Conservation (phyloP, 192 early-diverging fungal genomes). For the Umbelopsis vinacea region DNA sequence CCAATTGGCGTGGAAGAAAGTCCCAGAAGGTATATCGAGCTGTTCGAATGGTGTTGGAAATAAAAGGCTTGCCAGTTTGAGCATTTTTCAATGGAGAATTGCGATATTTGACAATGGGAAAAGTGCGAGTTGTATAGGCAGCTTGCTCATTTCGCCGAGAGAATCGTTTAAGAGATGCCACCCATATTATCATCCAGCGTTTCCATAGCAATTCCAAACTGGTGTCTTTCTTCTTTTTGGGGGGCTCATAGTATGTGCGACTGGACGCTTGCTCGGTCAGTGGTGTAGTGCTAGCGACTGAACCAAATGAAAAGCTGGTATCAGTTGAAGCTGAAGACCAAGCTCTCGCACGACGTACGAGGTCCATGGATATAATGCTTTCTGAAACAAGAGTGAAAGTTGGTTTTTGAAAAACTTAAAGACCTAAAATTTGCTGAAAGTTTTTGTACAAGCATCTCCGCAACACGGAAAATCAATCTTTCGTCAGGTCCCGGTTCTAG, state of each 20-base stretch:
- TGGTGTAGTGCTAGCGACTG: conserved; percentile 6
- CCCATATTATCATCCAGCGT: not conserved
- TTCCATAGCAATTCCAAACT: conserved; percentile 2
- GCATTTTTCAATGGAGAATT: conserved; percentile 39
- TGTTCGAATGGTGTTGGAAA: conserved; percentile 64
- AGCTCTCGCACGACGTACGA: conserved; percentile 18
- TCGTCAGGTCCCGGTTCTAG: not conserved
- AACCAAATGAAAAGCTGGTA: conserved; percentile 9
- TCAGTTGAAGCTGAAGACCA: conserved; percentile 13
- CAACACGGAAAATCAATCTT: not conserved
- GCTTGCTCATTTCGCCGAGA: not conserved
- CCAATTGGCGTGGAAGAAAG: conserved; percentile 67
- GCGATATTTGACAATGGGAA: conserved; percentile 4
- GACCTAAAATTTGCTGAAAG: conserved; percentile 1
- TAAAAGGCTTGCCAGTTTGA: conserved; percentile 50
- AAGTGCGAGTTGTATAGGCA: conserved; percentile 1
- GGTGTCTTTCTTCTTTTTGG: conserved; percentile 9
- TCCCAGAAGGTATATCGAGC: conserved; percentile 62
- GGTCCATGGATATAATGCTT: not conserved
- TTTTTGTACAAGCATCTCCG: conserved; percentile 11
- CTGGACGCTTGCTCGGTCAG: conserved; percentile 1
- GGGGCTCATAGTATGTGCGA: conserved; percentile 11
- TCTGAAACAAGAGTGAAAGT: not conserved
- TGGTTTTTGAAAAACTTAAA: not conserved
- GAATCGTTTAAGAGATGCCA: not conserved